These are phyloP conservation scores for Yamadazyma kitorensis DNA, from an alignment of 805 yeast species.

Conservation along the genomic window DNA sequence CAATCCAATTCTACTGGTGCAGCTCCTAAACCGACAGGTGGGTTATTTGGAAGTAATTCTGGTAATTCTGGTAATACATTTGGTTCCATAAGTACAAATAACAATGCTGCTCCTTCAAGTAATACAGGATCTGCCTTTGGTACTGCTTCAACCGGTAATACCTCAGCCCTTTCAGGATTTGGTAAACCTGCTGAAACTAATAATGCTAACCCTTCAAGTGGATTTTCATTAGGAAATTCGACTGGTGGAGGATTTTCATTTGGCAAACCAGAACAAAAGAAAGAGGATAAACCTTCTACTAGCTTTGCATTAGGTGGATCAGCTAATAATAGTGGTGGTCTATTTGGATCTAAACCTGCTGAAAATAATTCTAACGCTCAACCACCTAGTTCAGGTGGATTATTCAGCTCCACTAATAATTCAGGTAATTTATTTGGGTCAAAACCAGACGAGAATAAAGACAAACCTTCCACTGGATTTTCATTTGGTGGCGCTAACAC, in stretches of 20 bases:
- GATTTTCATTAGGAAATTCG: constrained; percentile 14
- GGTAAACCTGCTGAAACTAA: constrained; percentile 6
- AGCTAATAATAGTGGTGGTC: constrained; percentile 3
- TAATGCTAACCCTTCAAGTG: constrained; percentile 12
- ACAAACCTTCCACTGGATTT: constrained; percentile 19
- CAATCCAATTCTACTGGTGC: constrained; percentile 1
- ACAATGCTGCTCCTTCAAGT: not conserved
- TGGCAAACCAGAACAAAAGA: constrained; percentile 18
- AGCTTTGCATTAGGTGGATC: constrained; percentile 7
- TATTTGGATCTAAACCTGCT: constrained; percentile 11
- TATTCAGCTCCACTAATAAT: not conserved
- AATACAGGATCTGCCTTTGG: constrained; percentile 4
- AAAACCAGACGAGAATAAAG: constrained; percentile 23
- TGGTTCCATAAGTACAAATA: not conserved
- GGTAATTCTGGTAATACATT: not conserved
- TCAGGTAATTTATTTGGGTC: constrained; percentile 23
- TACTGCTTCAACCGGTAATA: not conserved
- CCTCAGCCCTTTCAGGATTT: constrained; percentile 1
- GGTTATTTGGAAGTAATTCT: constrained; percentile 5
- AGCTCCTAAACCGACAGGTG: constrained; percentile 1
- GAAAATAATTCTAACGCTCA: constrained; percentile 21
- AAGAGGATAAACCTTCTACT: constrained; percentile 16
- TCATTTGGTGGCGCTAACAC: constrained; percentile 19
- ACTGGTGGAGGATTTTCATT: constrained; percentile 19
- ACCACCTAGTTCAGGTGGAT: constrained; percentile 12